phyloP scores from a whole-genome alignment of 192 early-diverging fungal species.

The Martensiomyces pterosporus region DNA sequence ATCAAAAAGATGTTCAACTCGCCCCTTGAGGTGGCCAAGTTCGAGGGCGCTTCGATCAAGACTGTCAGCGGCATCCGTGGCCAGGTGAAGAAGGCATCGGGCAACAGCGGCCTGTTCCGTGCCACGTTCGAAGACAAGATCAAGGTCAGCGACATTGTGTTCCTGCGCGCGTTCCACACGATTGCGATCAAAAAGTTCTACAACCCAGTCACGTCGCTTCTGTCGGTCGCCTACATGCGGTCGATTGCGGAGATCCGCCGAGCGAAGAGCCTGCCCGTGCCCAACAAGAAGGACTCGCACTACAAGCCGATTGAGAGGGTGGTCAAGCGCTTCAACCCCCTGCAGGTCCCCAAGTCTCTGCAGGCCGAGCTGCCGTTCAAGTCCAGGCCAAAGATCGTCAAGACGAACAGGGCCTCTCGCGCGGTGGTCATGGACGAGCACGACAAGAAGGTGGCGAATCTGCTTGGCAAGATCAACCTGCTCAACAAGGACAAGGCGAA shows the following conservation, averaged over 20 bases:
- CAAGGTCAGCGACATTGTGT: conserved; percentile 96
- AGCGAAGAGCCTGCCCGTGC: conserved; percentile 59
- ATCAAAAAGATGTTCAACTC: conserved; percentile 98
- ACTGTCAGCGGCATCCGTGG: conserved; percentile 97
- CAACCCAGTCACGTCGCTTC: conserved; percentile 93
- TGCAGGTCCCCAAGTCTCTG: conserved; percentile 76
- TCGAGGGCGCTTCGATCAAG: conserved; percentile 92
- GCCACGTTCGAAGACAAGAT: conserved; percentile 99
- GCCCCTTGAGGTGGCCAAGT: conserved; percentile 94
- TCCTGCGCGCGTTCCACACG: conserved; percentile 95
- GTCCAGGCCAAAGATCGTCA: conserved; percentile 71
- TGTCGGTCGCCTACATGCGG: conserved; percentile 89
- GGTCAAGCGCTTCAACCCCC: conserved; percentile 73
- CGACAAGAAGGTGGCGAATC: conserved; percentile 78
- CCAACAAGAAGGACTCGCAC: conserved; percentile 75
- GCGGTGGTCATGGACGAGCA: conserved; percentile 89
- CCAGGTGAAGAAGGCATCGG: conserved; percentile 90
- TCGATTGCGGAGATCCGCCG: conserved; percentile 80
- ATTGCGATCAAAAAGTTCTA: conserved; percentile 94
- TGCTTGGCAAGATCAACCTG: conserved; percentile 80
- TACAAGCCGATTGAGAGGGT: conserved; percentile 84
- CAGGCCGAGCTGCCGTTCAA: conserved; percentile 84
- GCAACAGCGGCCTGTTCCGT: conserved; percentile 88
- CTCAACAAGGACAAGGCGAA: conserved; percentile 68
- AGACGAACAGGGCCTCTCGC: conserved; percentile 42